Evolutionary conservation across 371 early-diverging fungal species (phyloP), one percentile per base, ranked within the genome.

Genomic region (Mortierella sp.): DNA sequence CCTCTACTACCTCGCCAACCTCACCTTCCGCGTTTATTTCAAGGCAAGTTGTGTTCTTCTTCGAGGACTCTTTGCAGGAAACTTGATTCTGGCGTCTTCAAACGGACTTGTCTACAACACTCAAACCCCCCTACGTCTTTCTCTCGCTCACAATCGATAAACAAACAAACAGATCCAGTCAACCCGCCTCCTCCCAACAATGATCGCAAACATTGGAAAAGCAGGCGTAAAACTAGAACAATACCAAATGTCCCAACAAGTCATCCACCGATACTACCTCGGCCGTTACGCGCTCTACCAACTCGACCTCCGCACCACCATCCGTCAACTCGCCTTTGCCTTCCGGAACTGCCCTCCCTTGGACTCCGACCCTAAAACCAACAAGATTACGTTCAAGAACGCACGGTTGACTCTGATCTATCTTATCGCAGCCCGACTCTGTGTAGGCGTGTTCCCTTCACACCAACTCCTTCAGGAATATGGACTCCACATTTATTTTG

Each of bases 171-270:
- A 83, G 81, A 69, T 88, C 31, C 76, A 84, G 71, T 91, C 91
- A 75, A 91, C 75, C 75, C 88, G 77, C 16, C 80, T 93, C 71
- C 91, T 92, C 64, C 89, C 89, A 50, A 93, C 93, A 0, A 86
- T 91, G 69, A 89, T 93, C 0, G 81, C 87, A 54, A 91, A 92
- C n/a, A 88, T 93, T 21, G 77, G 83, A 3, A 89, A 83, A 8
- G 90, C 90, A 5, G 88, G 86, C 6, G 87, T 90, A 1, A 75
- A 88, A 3, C 46, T 93, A 0, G 70, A 76, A 0, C 61, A 88
- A 2, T 93, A 83, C 70, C 91, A 91, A 0, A 90, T 91, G 75
- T 83, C 89, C 19, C 89, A 93, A 53, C 93, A 91, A 80, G 91
- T 93, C 8, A 90, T 91, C 0, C 89, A 92, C 64, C 89, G 88